These are phyloP conservation scores for Fomitopsis pulvina DNA, from an alignment of 768 basidiomycete species.

Conservation along the genomic window DNA sequence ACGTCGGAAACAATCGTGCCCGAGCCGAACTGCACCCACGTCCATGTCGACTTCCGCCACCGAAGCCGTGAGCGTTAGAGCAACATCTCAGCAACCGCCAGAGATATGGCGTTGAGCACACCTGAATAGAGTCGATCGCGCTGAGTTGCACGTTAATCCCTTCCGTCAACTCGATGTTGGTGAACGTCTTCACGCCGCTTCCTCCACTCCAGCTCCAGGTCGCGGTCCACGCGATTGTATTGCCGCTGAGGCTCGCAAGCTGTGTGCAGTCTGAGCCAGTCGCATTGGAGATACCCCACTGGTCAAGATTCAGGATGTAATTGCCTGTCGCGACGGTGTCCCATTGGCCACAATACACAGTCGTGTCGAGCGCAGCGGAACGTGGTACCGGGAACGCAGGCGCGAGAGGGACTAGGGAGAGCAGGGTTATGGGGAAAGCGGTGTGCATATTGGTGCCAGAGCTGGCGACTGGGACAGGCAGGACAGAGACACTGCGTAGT, in stretches of 20 bases:
- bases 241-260: constrained; percentile 35
- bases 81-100: background rate
- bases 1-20: constrained; percentile 45
- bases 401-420: background rate
- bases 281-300: constrained; percentile 35
- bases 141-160: constrained; percentile 48
- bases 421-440: too few species aligned
- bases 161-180: constrained; percentile 45
- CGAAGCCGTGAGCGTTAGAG: background rate
- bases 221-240: constrained; percentile 43
- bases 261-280: constrained; percentile 45
- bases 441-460: too few species aligned
- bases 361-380: constrained; percentile 21
- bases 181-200: constrained; percentile 51
- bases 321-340: constrained; percentile 36
- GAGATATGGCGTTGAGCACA: constrained; percentile 24
- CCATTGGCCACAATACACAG: constrained; percentile 40
- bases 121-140: constrained; percentile 49
- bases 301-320: constrained; percentile 47
- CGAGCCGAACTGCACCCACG: constrained; percentile 42
- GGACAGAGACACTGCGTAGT: too few species aligned
- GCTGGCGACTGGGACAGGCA: too few species aligned
- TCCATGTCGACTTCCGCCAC: constrained; percentile 37
- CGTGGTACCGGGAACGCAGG: constrained; percentile 5
- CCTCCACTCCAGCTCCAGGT: constrained; percentile 50